Percentiles rank a stretch among this genome's conserved stretches.
Conservation (phyloP, 2,329 filamentous ascomycete species). For the Pestalotiopsis sp. region DNA sequence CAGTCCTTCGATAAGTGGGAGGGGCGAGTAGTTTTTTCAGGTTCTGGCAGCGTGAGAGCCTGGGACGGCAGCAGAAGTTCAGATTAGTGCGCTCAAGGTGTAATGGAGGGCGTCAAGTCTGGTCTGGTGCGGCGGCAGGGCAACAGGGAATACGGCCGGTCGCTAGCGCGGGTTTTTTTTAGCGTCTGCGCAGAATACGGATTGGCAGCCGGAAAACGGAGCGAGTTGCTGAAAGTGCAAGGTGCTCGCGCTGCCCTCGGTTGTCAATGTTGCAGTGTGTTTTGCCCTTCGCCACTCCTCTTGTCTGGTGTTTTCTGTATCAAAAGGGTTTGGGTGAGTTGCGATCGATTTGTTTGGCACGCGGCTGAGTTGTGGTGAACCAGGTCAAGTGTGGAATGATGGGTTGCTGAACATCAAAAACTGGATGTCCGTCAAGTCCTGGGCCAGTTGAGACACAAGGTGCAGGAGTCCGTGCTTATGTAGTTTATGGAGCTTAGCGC, state of each 20-base stretch:
- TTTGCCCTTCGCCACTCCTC: no score
- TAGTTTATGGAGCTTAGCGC: background rate
- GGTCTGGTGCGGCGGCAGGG: background rate
- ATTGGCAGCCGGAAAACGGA: background rate
- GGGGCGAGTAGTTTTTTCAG: slow-evolving; percentile 11
- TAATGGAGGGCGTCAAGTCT: background rate
- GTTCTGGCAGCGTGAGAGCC: background rate
- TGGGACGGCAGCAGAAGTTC: background rate
- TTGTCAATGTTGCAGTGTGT: background rate
- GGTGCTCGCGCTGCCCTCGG: background rate
- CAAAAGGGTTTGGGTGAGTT: no score
- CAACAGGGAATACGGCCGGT: background rate
- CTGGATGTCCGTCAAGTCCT: no score
- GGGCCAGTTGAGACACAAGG: background rate
- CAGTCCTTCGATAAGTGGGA: slow-evolving; percentile 14
- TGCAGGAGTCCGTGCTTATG: background rate
- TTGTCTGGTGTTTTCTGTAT: no score
- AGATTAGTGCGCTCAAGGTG: background rate
- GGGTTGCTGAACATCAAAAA: no score
- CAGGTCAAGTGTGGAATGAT: no score
- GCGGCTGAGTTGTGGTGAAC: no score
- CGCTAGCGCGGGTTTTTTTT: background rate
- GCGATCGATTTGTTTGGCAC: no score
- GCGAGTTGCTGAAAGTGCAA: background rate
- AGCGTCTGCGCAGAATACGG: background rate